Conservation (phyloP, 345 rosid genomes). For the Hibiscus mutabilis region DNA sequence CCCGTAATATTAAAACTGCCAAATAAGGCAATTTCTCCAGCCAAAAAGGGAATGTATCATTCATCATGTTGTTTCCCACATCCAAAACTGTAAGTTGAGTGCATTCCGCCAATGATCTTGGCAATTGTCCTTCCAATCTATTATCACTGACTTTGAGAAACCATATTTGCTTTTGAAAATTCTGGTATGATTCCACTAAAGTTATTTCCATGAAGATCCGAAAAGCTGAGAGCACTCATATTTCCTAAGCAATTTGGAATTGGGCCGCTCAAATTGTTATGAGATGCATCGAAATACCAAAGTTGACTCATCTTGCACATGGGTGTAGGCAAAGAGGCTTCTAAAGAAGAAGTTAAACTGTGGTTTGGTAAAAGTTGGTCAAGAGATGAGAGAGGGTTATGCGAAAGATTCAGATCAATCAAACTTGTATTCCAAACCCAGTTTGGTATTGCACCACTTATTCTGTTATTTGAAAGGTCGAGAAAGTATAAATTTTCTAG, state of each 20-base stretch:
- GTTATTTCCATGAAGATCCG: background rate
- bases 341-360: background rate
- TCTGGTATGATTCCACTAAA: background rate
- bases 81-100: background rate
- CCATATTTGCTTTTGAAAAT: background rate
- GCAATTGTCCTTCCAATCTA: background rate
- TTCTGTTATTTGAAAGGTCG: slow-evolving; percentile 1
- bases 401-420: background rate
- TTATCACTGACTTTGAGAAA: background rate
- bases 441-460: background rate
- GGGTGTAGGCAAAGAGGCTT: too few species aligned
- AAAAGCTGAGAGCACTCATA: background rate
- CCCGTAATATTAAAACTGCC: background rate
- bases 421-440: background rate
- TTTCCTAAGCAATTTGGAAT: background rate
- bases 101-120: background rate
- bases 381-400: background rate
- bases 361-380: background rate
- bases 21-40: background rate
- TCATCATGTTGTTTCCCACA: background rate
- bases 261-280: background rate
- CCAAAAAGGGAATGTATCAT: slow-evolving; percentile 1
- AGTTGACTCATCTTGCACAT: background rate
- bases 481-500: background rate
- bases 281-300: background rate